phyloP scores from a whole-genome alignment of 331 rosid genomes.

The Pyrus hybrid region DNA sequence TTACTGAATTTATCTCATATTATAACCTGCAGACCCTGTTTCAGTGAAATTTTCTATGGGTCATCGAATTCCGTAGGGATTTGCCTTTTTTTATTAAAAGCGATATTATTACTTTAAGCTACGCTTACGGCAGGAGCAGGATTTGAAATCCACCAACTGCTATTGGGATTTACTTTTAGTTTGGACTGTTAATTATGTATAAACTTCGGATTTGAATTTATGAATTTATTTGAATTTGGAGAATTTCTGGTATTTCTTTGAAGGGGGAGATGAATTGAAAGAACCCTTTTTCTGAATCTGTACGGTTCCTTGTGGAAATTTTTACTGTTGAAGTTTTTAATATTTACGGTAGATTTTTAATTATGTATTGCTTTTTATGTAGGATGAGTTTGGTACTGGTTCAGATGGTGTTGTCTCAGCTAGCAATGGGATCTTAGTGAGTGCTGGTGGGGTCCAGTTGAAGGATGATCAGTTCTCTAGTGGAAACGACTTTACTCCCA shows the following conservation, averaged over 20 bases:
- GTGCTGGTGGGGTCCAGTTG: slow-evolving; percentile 21
- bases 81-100: not conserved
- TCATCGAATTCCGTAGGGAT: not conserved
- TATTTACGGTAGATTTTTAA: not conserved
- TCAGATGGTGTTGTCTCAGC: slow-evolving; percentile 19
- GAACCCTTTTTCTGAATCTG: not conserved
- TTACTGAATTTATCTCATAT: not conserved
- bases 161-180: too few relatives aligned
- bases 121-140: too few relatives aligned
- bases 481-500: slow-evolving; percentile 43
- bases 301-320: not conserved
- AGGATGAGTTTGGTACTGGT: slow-evolving; percentile 36
- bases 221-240: not conserved
- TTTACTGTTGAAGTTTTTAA: not conserved
- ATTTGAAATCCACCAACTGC: too few relatives aligned
- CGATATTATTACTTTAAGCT: too few relatives aligned
- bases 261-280: not conserved
- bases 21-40: not conserved
- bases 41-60: not conserved
- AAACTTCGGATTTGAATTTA: too few relatives aligned
- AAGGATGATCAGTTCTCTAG: slow-evolving; percentile 47
- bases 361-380: not conserved
- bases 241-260: not conserved
- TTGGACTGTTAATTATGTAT: too few relatives aligned
- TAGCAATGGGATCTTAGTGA: slow-evolving; percentile 28